phyloP scores from a whole-genome alignment of 176 grass and related monocot species.

The Chloris gayana region DNA sequence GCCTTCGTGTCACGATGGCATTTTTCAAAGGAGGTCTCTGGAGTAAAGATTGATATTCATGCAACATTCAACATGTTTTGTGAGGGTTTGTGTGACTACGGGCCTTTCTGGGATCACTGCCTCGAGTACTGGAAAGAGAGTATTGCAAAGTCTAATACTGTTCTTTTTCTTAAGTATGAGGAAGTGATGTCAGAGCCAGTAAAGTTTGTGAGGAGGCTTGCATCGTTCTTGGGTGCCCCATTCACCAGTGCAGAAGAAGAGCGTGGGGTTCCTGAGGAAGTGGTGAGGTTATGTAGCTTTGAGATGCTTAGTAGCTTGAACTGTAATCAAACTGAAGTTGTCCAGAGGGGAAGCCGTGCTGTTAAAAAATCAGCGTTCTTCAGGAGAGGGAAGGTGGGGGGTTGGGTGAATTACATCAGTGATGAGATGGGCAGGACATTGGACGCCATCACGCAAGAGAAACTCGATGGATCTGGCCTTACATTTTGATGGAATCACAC shows the following conservation, averaged over 20 bases:
- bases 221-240: background rate
- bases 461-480: conserved; percentile 5
- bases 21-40: background rate
- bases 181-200: background rate
- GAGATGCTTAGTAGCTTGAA: background rate
- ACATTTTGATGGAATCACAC: background rate
- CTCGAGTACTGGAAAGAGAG: background rate
- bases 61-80: background rate
- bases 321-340: background rate
- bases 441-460: background rate
- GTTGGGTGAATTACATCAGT: background rate
- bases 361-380: background rate
- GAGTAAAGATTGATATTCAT: background rate
- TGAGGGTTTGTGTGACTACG: background rate
- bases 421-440: background rate
- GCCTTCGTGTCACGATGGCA: background rate
- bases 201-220: background rate
- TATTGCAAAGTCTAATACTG: background rate
- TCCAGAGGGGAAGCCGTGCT: background rate
- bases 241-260: background rate
- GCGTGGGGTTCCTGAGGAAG: background rate
- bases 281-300: background rate
- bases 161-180: background rate
- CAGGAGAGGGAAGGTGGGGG: background rate
- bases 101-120: background rate